Evolutionary conservation across 768 basidiomycete species (phyloP).

Genomic region (Saitozyma sp.): DNA sequence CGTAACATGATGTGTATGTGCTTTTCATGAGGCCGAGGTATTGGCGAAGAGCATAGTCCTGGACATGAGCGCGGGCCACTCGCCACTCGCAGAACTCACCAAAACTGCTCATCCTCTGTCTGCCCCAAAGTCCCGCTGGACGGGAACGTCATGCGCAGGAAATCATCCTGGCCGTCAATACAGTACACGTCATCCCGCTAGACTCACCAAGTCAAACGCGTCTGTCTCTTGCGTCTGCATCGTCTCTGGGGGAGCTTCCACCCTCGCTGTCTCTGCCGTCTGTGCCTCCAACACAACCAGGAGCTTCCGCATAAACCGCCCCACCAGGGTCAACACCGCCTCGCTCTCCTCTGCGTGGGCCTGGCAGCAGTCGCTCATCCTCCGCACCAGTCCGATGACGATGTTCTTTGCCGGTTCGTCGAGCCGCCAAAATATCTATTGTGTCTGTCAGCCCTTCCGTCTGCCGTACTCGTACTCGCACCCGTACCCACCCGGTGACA

Average conservation of each 20-base stretch:
- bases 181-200: no score
- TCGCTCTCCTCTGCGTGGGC: background rate
- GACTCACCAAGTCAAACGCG: background rate
- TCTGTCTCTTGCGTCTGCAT: no score
- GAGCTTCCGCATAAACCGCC: no score
- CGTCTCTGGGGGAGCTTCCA: background rate
- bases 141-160: background rate
- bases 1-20: no score
- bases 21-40: no score
- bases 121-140: background rate
- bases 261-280: background rate
- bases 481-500: background rate
- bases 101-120: conserved; percentile 6
- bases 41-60: no score
- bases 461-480: no score
- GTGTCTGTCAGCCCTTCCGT: background rate
- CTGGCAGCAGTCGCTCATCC: conserved; percentile 1
- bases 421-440: background rate
- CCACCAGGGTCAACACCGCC: background rate
- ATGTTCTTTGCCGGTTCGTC: background rate
- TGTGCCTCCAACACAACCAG: background rate
- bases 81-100: background rate
- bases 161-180: conserved; percentile 1
- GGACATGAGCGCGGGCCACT: background rate
- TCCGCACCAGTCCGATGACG: background rate